These are phyloP conservation scores for Oryza meyeriana DNA, from an alignment of 176 grass and related monocot species.

Conservation along the genomic window DNA sequence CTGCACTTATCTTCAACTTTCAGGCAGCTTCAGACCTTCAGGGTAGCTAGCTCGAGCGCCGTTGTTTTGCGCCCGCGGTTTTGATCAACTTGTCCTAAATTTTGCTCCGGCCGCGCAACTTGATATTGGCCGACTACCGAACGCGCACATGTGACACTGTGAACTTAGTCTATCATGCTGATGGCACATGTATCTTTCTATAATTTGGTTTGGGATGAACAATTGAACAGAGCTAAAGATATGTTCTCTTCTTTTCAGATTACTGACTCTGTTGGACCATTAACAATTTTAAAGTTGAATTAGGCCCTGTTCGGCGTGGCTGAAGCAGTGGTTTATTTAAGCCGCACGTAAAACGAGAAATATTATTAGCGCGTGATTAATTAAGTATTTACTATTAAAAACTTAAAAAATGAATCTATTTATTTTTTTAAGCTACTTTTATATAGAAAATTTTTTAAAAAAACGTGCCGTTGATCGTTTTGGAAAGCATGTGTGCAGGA, in stretches of 20 bases:
- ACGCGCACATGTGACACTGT: not conserved
- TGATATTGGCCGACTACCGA: not conserved
- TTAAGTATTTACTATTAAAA: too few relatives aligned
- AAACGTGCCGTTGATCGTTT: too few relatives aligned
- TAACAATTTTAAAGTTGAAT: not conserved
- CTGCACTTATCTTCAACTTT: not conserved
- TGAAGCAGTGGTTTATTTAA: too few relatives aligned
- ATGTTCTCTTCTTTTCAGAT: not conserved
- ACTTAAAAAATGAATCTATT: too few relatives aligned
- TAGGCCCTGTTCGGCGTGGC: too few relatives aligned
- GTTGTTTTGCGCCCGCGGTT: constrained; percentile 17
- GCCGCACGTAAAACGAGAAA: too few relatives aligned
- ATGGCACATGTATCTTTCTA: not conserved
- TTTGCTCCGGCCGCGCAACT: not conserved
- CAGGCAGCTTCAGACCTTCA: not conserved
- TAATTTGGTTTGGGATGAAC: not conserved
- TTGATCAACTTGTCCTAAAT: not conserved
- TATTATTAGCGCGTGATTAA: too few relatives aligned
- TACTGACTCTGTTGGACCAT: not conserved
- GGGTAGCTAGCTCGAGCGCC: not conserved
- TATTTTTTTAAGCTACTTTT: too few relatives aligned
- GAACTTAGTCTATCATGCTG: not conserved
- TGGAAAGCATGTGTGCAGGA: too few relatives aligned
- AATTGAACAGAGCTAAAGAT: not conserved
- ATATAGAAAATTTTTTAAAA: too few relatives aligned